A percentile compares a stretch with the other conserved stretches of the same genome.
Evolutionary conservation across 2,329 filamentous ascomycete species (phyloP).

Genomic region (Didymella segeticola): DNA sequence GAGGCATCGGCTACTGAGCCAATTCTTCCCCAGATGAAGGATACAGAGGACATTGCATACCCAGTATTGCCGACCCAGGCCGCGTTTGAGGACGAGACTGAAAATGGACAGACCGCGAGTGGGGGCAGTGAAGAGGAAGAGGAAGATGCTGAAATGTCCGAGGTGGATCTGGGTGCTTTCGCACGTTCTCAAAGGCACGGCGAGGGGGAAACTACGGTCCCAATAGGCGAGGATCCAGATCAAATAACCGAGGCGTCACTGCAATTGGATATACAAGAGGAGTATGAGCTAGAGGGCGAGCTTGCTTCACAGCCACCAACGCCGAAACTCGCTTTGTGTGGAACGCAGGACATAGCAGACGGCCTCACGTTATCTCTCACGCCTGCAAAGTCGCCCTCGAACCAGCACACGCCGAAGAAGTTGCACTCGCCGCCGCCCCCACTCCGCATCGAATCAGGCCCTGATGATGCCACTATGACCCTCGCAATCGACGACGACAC

Average conservation of each 20-base stretch:
- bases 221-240: slow-evolving; percentile 14
- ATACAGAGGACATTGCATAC: slow-evolving; percentile 15
- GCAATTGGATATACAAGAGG: slow-evolving; percentile 37
- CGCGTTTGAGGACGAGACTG: background rate
- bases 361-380: slow-evolving; percentile 38
- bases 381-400: slow-evolving; percentile 18
- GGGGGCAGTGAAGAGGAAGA: slow-evolving; percentile 7
- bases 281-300: slow-evolving; percentile 22
- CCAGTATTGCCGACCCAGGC: slow-evolving; percentile 18
- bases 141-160: slow-evolving; percentile 20
- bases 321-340: background rate
- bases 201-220: background rate
- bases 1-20: background rate
- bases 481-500: slow-evolving; percentile 55
- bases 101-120: background rate
- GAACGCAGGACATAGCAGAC: slow-evolving; percentile 35
- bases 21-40: background rate
- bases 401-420: slow-evolving; percentile 29
- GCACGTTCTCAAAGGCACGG: background rate
- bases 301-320: slow-evolving; percentile 8
- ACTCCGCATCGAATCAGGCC: slow-evolving; percentile 25
- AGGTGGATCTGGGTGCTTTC: slow-evolving; percentile 13
- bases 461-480: slow-evolving; percentile 42
- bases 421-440: slow-evolving; percentile 40
- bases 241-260: slow-evolving; percentile 42